Base-by-base conservation (phyloP, 2,329 filamentous ascomycete species). In the Curvularia sp. region DNA sequence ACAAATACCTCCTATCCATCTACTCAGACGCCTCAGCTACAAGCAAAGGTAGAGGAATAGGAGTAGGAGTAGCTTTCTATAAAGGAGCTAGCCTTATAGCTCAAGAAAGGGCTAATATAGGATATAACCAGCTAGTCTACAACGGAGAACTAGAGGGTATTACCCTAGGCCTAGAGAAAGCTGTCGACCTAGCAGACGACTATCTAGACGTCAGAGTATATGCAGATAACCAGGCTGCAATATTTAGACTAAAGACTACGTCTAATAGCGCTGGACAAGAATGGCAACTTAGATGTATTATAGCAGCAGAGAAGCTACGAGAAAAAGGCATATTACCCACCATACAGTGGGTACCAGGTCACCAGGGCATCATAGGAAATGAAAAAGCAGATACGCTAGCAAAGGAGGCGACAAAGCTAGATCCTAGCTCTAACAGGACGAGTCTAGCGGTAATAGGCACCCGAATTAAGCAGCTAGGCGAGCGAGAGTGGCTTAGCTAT, bases 161-260 rank as follows among this genome's bases (percentile, higher is more conserved):
- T 44, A 44, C 42, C 9, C 42, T 44, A 44, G 42, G 42, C 42
- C 42, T 44, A 44, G 13, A 44, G 42, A 44, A 44, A 44, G 42
- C 42, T 26, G 9, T 44, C 12, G 12, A 44, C 28, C 42, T 44
- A 44, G 42, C 22, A 44, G 42, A 46, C 9, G 24, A 46, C 43
- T 46, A 46, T n/a, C 22, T 46, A 46, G 43, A 46, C 28, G 24
- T 46, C 10, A 28, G 24, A 46, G 43, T 46, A 30, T 46, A 46
- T 30, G 13, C 10, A 46, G 43, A 46, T 18, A 46, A 46, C 13
- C 26, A 46, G 43, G 24, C 43, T 28, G 8, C 10, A 46, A 46
- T 46, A 46, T 10, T 46, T 30, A 46, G 43, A 30, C 43, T 46
- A 46, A 28, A 28, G 24, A 46, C 43, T 46, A 8, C 24, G 28